Evolutionary conservation across 176 grass and related monocot genomes (phyloP).

Genomic region (Triticum dicoccoides): DNA sequence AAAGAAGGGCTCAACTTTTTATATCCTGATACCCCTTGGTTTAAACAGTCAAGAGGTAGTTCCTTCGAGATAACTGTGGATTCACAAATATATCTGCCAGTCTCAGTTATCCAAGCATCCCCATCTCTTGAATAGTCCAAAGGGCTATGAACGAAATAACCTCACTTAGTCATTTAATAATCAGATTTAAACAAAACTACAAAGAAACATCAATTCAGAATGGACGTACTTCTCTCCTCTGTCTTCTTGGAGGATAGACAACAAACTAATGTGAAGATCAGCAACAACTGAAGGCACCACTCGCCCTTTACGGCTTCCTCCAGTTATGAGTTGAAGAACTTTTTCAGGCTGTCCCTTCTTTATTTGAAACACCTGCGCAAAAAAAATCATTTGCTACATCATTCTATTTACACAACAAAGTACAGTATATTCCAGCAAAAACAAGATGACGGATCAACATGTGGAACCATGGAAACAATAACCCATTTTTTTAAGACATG

Average conservation of each 20-base stretch:
- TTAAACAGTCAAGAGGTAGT: constrained; percentile 43
- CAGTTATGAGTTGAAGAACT: constrained; percentile 71
- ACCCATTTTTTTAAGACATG: neutral
- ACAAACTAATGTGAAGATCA: constrained; percentile 72
- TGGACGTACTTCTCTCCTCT: constrained; percentile 50
- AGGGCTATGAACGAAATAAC: constrained; percentile 44
- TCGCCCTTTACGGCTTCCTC: constrained; percentile 51
- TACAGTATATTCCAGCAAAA: neutral
- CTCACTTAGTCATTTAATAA: constrained; percentile 7
- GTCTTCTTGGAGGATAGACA: constrained; percentile 59
- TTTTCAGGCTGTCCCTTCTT: constrained; percentile 68
- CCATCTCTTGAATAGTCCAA: constrained; percentile 46
- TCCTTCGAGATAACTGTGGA: constrained; percentile 41
- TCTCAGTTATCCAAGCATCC: constrained; percentile 54
- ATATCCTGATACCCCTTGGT: constrained; percentile 49
- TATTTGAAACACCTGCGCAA: constrained; percentile 62
- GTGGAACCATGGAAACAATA: constrained; percentile 8
- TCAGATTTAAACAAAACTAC: constrained; percentile 15
- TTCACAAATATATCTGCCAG: constrained; percentile 50
- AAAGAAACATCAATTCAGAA: neutral
- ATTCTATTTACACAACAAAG: constrained; percentile 9
- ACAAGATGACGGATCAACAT: neutral
- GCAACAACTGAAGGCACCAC: constrained; percentile 45
- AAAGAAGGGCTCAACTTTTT: constrained; percentile 55
- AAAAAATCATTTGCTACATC: neutral